Evolutionary conservation across 257 asterid genomes (phyloP).

Genomic region (Primulina huaijiensis): DNA sequence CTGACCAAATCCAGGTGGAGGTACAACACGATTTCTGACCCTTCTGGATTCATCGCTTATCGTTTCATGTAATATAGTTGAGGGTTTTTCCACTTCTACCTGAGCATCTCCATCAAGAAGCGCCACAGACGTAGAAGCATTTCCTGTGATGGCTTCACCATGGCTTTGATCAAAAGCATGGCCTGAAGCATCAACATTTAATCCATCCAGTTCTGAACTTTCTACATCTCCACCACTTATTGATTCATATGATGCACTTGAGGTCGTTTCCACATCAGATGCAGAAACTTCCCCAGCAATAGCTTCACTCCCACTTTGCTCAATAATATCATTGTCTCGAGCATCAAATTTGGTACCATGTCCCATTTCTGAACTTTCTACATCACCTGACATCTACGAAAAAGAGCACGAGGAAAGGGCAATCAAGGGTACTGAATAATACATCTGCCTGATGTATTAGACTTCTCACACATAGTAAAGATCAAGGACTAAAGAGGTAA

Average conservation of each 20-base stretch:
- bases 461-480: slow-evolving; percentile 14
- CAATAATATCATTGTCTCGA: slow-evolving; percentile 26
- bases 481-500: neutral
- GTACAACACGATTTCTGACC: slow-evolving; percentile 49
- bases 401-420: slow-evolving; percentile 17
- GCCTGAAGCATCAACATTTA: slow-evolving; percentile 34
- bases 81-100: slow-evolving; percentile 17
- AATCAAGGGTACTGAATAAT: slow-evolving; percentile 27
- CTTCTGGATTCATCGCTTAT: slow-evolving; percentile 53
- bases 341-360: slow-evolving; percentile 30
- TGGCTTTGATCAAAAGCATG: slow-evolving; percentile 24
- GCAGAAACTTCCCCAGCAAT: slow-evolving; percentile 30
- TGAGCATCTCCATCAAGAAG: slow-evolving; percentile 22
- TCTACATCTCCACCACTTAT: slow-evolving; percentile 41
- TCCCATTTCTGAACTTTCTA: slow-evolving; percentile 41
- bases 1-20: slow-evolving; percentile 86
- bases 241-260: slow-evolving; percentile 32
- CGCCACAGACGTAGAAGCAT: slow-evolving; percentile 19
- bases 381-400: slow-evolving; percentile 51
- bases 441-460: neutral
- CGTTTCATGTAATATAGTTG: slow-evolving; percentile 24
- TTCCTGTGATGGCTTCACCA: neutral
- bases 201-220: slow-evolving; percentile 35
- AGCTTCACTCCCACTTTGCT: slow-evolving; percentile 30
- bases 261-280: slow-evolving; percentile 34